Percentiles rank a stretch among this genome's conserved stretches.
These are phyloP conservation scores for Paxillus ammoniavirescens DNA, from an alignment of 768 basidiomycete genomes.

Conservation along the genomic window DNA sequence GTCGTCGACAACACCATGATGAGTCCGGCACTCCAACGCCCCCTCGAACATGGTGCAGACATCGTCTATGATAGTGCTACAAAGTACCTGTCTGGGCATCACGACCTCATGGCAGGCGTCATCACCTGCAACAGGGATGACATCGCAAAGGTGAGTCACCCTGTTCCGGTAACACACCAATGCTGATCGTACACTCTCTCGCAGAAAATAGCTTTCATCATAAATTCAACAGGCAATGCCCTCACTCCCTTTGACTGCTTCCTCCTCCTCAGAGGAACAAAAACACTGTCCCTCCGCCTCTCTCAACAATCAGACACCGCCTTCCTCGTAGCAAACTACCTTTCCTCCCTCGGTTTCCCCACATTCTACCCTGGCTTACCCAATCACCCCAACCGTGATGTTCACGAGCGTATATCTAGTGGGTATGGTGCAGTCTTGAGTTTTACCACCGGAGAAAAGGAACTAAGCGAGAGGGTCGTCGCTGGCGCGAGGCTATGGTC, in stretches of 20 bases:
- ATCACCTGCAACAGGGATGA: constrained; percentile 92
- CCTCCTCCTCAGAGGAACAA: constrained; percentile 91
- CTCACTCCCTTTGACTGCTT: constrained; percentile 96
- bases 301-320: constrained; percentile 88
- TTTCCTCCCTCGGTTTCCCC: constrained; percentile 80
- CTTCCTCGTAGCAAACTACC: constrained; percentile 81
- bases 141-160: constrained; percentile 63
- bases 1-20: constrained; percentile 99
- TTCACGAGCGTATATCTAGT: constrained; percentile 89
- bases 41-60: constrained; percentile 94
- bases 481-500: constrained; percentile 94
- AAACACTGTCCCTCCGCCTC: constrained; percentile 95
- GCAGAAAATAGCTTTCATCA: constrained; percentile 85
- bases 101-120: constrained; percentile 98
- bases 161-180: background rate
- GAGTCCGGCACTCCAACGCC: constrained; percentile 96
- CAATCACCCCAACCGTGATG: constrained; percentile 75
- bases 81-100: constrained; percentile 96
- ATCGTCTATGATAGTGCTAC: constrained; percentile 98
- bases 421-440: constrained; percentile 94
- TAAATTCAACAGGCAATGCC: constrained; percentile 93
- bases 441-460: constrained; percentile 92
- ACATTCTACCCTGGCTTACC: constrained; percentile 92
- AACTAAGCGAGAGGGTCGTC: constrained; percentile 87
- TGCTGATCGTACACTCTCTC: constrained; percentile 1